These are phyloP conservation scores for Penicillium crustosum DNA, from an alignment of 2,329 filamentous ascomycete genomes.

Conservation along the genomic window DNA sequence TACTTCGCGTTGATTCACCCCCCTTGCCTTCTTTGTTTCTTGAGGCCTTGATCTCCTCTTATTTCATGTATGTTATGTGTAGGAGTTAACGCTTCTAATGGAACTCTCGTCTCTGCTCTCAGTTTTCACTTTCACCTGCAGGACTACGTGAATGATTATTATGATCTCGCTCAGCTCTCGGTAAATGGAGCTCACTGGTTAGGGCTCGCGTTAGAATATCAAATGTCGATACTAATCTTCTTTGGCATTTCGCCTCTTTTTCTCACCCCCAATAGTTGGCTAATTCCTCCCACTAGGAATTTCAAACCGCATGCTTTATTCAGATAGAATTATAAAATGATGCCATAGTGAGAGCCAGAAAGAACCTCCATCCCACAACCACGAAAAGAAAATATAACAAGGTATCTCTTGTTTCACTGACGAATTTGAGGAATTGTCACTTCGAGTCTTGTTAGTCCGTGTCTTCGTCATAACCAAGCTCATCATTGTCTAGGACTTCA, in stretches of 20 bases:
- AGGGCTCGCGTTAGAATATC: neutral
- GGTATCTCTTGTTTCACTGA: neutral
- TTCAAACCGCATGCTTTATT: neutral
- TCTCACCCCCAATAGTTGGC: neutral
- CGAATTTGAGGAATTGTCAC: rapidly evolving
- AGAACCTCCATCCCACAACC: neutral
- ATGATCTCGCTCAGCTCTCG: neutral
- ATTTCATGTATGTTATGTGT: slow-evolving; percentile 2
- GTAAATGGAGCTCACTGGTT: neutral
- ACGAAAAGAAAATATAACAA: neutral
- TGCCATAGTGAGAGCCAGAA: too few relatives aligned
- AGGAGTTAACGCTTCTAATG: neutral
- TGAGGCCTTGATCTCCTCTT: neutral
- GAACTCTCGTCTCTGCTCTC: neutral
- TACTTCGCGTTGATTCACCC: neutral
- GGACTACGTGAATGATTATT: neutral
- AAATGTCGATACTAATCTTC: neutral
- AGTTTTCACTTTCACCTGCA: neutral
- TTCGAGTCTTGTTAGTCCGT: neutral
- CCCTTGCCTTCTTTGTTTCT: neutral
- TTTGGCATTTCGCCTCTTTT: neutral
- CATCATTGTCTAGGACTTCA: neutral
- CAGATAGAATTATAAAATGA: neutral
- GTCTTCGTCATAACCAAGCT: neutral
- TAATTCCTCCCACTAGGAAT: neutral